Conservation (phyloP, 1,139 yeast genomes). For the Kodamaea anthophila region DNA sequence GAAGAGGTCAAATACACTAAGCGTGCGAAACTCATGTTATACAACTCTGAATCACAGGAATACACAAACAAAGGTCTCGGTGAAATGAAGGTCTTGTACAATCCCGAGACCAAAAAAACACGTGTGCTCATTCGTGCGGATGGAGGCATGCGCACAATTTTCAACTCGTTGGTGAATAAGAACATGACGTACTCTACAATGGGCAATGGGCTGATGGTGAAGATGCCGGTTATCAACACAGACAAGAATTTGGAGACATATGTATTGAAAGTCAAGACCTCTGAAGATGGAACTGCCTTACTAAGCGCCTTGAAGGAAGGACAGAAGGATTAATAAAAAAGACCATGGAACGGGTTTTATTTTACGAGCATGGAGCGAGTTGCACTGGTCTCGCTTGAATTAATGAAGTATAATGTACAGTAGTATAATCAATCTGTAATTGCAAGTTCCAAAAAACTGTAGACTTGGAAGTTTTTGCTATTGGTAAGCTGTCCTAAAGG, state of each 20-base stretch:
- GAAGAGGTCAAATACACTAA: conserved; percentile 62
- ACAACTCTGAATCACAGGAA: conserved; percentile 44
- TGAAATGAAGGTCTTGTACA: conserved; percentile 64
- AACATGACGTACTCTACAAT: conserved; percentile 49
- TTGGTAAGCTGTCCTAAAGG: too few relatives aligned
- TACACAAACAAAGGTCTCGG: conserved; percentile 74
- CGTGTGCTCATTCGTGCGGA: conserved; percentile 83
- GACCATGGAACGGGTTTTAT: not conserved
- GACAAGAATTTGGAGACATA: conserved; percentile 47
- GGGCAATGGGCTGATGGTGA: conserved; percentile 55
- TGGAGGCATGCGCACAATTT: conserved; percentile 75
- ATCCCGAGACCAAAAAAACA: conserved; percentile 51
- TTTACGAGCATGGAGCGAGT: too few relatives aligned
- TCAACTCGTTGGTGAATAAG: conserved; percentile 55
- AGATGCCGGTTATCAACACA: conserved; percentile 51
- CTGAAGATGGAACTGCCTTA: conserved; percentile 62
- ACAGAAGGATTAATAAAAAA: conserved; percentile 4
- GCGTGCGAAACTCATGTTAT: conserved; percentile 66
- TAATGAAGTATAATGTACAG: too few relatives aligned
- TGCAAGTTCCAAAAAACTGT: too few relatives aligned
- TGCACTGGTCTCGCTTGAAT: too few relatives aligned
- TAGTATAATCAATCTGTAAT: too few relatives aligned
- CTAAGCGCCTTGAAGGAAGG: conserved; percentile 34
- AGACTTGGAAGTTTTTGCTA: too few relatives aligned
- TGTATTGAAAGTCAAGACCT: conserved; percentile 62